Evolutionary conservation across 208 protist genomes (phyloP).

Genomic region (Trypanosoma lewisi): DNA sequence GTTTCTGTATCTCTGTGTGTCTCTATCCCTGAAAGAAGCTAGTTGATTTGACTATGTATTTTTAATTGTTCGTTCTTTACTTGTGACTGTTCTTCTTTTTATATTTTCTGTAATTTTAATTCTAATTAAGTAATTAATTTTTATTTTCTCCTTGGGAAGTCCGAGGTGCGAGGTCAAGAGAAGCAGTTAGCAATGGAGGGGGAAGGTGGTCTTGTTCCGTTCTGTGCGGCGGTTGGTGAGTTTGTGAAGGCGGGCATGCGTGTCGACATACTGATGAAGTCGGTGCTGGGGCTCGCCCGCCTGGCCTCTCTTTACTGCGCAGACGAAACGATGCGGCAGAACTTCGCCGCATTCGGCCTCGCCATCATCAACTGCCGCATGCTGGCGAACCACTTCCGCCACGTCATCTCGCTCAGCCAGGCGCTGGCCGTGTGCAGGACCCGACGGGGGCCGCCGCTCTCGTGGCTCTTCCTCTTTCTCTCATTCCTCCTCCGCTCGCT

Average conservation of each 20-base stretch:
- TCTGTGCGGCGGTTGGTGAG: slow-evolving; percentile 48
- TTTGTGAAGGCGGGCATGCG: slow-evolving; percentile 79
- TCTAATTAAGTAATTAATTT: background rate
- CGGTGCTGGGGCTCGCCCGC: slow-evolving; percentile 56
- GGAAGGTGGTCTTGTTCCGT: slow-evolving; percentile 21
- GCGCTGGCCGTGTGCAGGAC: slow-evolving; percentile 25
- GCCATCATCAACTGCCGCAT: slow-evolving; percentile 87
- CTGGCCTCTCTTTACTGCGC: slow-evolving; percentile 56
- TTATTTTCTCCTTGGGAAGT: background rate
- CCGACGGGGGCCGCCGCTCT: slow-evolving; percentile 27
- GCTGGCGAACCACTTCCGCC: slow-evolving; percentile 81
- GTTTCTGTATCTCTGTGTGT: too few relatives aligned
- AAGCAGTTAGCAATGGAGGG: slow-evolving; percentile 2
- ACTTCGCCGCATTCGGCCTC: slow-evolving; percentile 46
- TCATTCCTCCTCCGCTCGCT: slow-evolving; percentile 65
- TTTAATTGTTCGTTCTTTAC: background rate
- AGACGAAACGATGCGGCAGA: slow-evolving; percentile 25
- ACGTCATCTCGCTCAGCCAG: slow-evolving; percentile 39
- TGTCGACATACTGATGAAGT: slow-evolving; percentile 82
- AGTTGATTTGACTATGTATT: slow-evolving; percentile 6
- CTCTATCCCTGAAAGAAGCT: too few relatives aligned
- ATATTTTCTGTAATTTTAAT: slow-evolving; percentile 2
- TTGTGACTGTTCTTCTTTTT: background rate
- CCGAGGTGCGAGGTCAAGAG: background rate
- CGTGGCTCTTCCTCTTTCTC: slow-evolving; percentile 51